These are phyloP conservation scores for Aspergillus candidus DNA, from an alignment of 2,329 filamentous ascomycete genomes.

Conservation along the genomic window DNA sequence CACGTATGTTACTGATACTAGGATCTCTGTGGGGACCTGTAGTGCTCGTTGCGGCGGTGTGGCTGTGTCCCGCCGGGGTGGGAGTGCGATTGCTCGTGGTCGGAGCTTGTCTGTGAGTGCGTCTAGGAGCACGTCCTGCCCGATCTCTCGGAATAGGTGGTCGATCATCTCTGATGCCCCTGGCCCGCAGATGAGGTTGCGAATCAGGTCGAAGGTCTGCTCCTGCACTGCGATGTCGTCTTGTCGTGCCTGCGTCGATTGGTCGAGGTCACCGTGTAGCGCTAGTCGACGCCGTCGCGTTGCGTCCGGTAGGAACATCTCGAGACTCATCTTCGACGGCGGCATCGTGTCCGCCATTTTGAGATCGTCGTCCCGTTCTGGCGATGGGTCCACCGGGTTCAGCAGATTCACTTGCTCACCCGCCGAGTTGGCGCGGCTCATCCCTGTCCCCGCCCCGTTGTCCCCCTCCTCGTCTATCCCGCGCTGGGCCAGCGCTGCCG, in stretches of 20 bases:
- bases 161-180: slow-evolving; percentile 69
- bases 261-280: slow-evolving; percentile 62
- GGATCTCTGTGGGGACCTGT: slow-evolving; percentile 54
- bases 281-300: slow-evolving; percentile 37
- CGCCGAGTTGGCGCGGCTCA: slow-evolving; percentile 54
- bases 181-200: slow-evolving; percentile 73
- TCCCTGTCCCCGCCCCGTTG: slow-evolving; percentile 35
- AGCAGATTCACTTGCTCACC: slow-evolving; percentile 56
- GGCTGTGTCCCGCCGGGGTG: slow-evolving; percentile 27
- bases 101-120: slow-evolving; percentile 74
- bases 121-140: slow-evolving; percentile 71
- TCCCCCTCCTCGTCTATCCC: slow-evolving; percentile 29
- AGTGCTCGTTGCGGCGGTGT: slow-evolving; percentile 19
- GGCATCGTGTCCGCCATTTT: slow-evolving; percentile 35
- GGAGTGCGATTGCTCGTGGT: slow-evolving; percentile 36
- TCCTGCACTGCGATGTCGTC: slow-evolving; percentile 85
- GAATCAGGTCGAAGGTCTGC: slow-evolving; percentile 80
- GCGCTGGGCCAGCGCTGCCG: slow-evolving; percentile 22
- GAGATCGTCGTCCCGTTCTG: slow-evolving; percentile 26
- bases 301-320: slow-evolving; percentile 34
- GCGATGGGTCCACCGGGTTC: slow-evolving; percentile 43
- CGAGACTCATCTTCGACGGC: slow-evolving; percentile 35
- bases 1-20: slow-evolving; percentile 72
- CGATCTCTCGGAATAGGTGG: slow-evolving; percentile 68
- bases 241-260: slow-evolving; percentile 60